Percentiles rank a stretch among this genome's conserved stretches.
These are phyloP conservation scores for Periconia digitata DNA, from an alignment of 2,329 filamentous ascomycete genomes.

Conservation along the genomic window DNA sequence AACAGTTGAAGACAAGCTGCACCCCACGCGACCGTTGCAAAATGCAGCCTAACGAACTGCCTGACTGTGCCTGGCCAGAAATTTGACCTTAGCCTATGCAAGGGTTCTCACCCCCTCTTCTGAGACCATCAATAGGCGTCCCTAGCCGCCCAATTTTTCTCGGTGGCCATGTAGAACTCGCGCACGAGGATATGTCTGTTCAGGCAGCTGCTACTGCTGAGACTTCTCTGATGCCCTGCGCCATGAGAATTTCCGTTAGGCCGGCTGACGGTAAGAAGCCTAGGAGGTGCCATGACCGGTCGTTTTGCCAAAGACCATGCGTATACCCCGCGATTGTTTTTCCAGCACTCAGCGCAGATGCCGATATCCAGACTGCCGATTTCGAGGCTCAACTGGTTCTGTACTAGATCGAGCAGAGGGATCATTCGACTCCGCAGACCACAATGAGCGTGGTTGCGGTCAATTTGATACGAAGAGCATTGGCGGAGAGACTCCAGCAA, in stretches of 20 bases:
- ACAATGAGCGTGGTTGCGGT: constrained; percentile 72
- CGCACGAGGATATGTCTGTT: constrained; percentile 33
- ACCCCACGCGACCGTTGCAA: not conserved
- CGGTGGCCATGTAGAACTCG: constrained; percentile 44
- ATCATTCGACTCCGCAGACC: constrained; percentile 67
- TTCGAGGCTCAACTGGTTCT: constrained; percentile 44
- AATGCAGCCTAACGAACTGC: not conserved
- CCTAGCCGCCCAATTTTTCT: constrained; percentile 39
- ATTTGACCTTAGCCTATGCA: too few relatives aligned
- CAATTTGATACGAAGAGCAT: constrained; percentile 72
- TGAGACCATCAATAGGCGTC: constrained; percentile 18
- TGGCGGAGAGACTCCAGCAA: constrained; percentile 65
- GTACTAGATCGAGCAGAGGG: constrained; percentile 66
- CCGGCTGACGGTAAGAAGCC: constrained; percentile 21
- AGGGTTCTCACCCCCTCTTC: constrained; percentile 7
- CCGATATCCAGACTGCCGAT: constrained; percentile 42
- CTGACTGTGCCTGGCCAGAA: not conserved
- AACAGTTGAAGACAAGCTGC: not conserved
- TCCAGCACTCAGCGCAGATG: constrained; percentile 52
- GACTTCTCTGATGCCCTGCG: constrained; percentile 23
- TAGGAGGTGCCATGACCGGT: constrained; percentile 41
- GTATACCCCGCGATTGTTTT: constrained; percentile 39
- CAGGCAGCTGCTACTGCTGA: constrained; percentile 35
- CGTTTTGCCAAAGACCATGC: constrained; percentile 50
- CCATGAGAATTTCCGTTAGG: constrained; percentile 9